A percentile compares a stretch with the other conserved stretches of the same genome.
Conservation (phyloP, 352 stramenopile species). For the Globisporangium nodosum region DNA sequence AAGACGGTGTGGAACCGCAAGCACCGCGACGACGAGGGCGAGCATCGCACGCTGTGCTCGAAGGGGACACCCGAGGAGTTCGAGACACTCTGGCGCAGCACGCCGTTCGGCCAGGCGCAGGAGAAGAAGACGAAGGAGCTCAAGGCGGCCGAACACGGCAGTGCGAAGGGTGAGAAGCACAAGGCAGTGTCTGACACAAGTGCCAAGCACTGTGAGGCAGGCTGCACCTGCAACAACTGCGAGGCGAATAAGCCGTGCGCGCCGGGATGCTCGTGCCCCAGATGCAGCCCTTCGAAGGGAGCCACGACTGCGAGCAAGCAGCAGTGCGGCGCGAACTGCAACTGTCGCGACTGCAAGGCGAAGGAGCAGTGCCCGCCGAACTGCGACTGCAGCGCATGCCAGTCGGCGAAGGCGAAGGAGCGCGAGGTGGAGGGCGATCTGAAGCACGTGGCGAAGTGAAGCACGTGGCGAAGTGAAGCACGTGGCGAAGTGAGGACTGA, state of each 20-base stretch:
- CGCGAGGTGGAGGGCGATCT: too few relatives aligned
- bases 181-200: background rate
- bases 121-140: background rate
- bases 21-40: background rate
- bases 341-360: background rate
- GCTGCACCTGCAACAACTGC: too few relatives aligned
- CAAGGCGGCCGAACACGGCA: background rate
- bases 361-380: constrained; percentile 4
- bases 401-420: constrained; percentile 10
- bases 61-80: background rate
- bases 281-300: too few relatives aligned
- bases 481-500: too few relatives aligned
- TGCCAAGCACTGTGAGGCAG: too few relatives aligned
- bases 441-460: too few relatives aligned
- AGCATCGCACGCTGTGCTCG: background rate
- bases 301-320: too few relatives aligned
- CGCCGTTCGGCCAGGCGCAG: background rate
- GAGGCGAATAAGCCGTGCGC: too few relatives aligned
- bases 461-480: too few relatives aligned
- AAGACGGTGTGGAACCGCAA: too few relatives aligned
- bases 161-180: background rate
- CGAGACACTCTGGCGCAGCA: background rate
- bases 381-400: constrained; percentile 9
- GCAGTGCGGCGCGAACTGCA: background rate
- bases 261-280: too few relatives aligned